Conservation (phyloP, 768 basidiomycete species). For the Cystobasidium onofrii region DNA sequence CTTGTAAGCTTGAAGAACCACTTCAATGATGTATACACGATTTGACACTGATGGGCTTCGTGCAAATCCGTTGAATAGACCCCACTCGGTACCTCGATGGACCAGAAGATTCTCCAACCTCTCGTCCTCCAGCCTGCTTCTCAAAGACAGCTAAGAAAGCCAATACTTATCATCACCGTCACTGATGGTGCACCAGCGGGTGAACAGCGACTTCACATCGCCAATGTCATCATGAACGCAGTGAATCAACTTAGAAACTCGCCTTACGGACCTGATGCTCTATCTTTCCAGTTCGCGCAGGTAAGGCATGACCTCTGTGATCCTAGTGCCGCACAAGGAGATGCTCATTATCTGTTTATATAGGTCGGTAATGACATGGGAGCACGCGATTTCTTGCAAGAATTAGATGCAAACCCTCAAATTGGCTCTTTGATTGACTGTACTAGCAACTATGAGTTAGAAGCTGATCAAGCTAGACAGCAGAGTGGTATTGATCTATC, state of each 20-base stretch:
- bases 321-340: too few relatives aligned
- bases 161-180: conserved; percentile 46
- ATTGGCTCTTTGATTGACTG: conserved; percentile 43
- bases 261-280: conserved; percentile 44
- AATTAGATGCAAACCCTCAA: conserved; percentile 45
- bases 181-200: conserved; percentile 37
- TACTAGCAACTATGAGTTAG: conserved; percentile 34
- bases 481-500: conserved; percentile 16
- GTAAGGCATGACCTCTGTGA: conserved; percentile 37
- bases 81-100: conserved; percentile 47
- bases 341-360: conserved; percentile 37
- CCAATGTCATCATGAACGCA: conserved; percentile 44
- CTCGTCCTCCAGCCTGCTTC: conserved; percentile 47
- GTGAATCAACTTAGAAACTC: conserved; percentile 43
- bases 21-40: too few relatives aligned
- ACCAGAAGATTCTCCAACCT: conserved; percentile 48
- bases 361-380: conserved; percentile 47
- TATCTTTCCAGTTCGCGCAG: conserved; percentile 42
- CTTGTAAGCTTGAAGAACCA: not conserved
- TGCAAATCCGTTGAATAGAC: conserved; percentile 41
- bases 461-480: conserved; percentile 29
- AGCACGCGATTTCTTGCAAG: conserved; percentile 45
- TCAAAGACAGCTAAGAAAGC: conserved; percentile 45
- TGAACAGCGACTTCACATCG: conserved; percentile 44
- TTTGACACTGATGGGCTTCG: too few relatives aligned